A percentile compares a stretch with the other conserved stretches of the same genome.
Conservation (phyloP, 306 rosid species). For the Cicer chorassanicum region DNA sequence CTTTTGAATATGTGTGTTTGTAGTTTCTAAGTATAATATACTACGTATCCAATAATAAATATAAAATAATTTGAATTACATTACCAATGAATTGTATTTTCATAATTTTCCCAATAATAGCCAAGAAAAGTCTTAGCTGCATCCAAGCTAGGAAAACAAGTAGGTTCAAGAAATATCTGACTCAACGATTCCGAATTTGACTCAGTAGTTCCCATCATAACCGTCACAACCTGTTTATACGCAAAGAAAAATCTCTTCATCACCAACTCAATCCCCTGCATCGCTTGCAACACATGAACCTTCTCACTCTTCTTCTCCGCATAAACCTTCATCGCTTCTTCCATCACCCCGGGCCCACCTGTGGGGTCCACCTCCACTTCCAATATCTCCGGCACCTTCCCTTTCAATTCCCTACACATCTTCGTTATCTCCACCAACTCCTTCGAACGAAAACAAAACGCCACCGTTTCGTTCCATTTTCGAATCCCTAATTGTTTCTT, state of each 20-base stretch:
- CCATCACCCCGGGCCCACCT: conserved; percentile 92
- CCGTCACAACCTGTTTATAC: conserved; percentile 75
- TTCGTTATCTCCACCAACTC: conserved; percentile 67
- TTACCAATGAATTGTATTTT: background rate
- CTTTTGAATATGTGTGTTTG: background rate
- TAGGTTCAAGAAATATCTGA: conserved; percentile 78
- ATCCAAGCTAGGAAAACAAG: conserved; percentile 87
- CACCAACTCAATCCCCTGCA: conserved; percentile 76
- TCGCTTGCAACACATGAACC: conserved; percentile 70
- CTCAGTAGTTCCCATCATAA: conserved; percentile 78
- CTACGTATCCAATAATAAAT: background rate
- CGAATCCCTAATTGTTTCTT: conserved; percentile 60
- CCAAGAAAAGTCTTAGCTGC: conserved; percentile 91
- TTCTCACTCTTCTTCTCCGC: conserved; percentile 55
- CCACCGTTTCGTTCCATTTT: conserved; percentile 53
- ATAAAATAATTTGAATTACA: background rate
- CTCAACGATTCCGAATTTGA: conserved; percentile 66
- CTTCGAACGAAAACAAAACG: conserved; percentile 80
- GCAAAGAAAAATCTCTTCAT: conserved; percentile 79
- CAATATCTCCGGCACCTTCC: conserved; percentile 72
- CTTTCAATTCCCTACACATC: conserved; percentile 69
- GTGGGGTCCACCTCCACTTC: conserved; percentile 86
- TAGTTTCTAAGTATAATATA: background rate
- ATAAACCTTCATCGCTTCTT: conserved; percentile 91
- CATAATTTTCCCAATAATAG: conserved; percentile 50